phyloP scores from a whole-genome alignment of 192 early-diverging fungal genomes.

The Coemansia sp. region DNA sequence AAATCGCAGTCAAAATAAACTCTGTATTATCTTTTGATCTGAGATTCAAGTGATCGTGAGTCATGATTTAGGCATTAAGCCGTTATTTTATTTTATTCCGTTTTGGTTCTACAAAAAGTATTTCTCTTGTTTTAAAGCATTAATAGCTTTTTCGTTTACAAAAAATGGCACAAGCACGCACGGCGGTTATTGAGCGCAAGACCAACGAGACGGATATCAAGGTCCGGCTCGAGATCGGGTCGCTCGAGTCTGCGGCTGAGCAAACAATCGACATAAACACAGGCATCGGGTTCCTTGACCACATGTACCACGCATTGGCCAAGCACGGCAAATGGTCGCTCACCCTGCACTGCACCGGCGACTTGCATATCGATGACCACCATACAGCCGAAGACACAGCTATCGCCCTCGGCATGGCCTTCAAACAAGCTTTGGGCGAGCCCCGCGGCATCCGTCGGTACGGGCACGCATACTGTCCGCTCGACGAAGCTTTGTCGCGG shows the following conservation, averaged over 20 bases:
- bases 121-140: neutral
- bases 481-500: constrained; percentile 93
- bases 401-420: constrained; percentile 89
- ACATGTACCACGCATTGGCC: constrained; percentile 98
- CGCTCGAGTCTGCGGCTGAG: constrained; percentile 54
- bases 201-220: constrained; percentile 94
- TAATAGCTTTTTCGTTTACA: neutral
- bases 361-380: constrained; percentile 97
- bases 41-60: too few relatives aligned
- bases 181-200: constrained; percentile 69
- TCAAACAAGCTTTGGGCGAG: constrained; percentile 86
- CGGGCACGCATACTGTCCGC: constrained; percentile 90
- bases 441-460: constrained; percentile 89
- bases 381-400: constrained; percentile 97
- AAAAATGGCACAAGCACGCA: neutral
- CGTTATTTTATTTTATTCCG: neutral
- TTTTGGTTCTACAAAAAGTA: neutral
- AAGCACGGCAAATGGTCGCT: constrained; percentile 95
- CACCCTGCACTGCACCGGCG: constrained; percentile 78
- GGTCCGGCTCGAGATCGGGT: constrained; percentile 60
- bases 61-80: too few relatives aligned
- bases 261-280: constrained; percentile 81
- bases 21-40: neutral
- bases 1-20: neutral
- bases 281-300: constrained; percentile 98